Conservation (phyloP, 805 yeast species). For the Yarrowia porcina region DNA sequence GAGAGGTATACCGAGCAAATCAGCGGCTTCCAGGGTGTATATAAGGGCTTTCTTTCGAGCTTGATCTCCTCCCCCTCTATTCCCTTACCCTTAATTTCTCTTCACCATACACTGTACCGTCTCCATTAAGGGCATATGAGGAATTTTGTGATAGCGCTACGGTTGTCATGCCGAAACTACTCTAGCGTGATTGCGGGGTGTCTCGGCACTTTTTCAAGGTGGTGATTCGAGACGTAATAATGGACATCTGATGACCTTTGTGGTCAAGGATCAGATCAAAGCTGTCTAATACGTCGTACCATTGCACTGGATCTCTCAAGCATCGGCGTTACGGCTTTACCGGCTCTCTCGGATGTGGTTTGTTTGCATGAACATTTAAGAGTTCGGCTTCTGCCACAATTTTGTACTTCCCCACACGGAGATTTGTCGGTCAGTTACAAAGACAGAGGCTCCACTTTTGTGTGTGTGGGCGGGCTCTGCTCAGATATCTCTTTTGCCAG, state of each 20-base stretch:
- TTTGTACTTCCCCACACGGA: constrained; percentile 22
- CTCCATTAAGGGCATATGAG: constrained; percentile 12
- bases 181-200: constrained; percentile 17
- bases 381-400: constrained; percentile 17
- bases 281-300: no score
- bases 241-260: no score
- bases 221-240: no score
- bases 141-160: not conserved
- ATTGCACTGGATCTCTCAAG: no score
- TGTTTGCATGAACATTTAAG: constrained; percentile 9
- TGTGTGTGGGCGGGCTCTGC: not conserved
- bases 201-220: not conserved
- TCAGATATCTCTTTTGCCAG: not conserved
- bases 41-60: not conserved
- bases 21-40: not conserved
- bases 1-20: not conserved
- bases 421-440: constrained; percentile 16
- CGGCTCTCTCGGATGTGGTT: constrained; percentile 20
- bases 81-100: not conserved
- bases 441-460: not conserved
- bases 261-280: no score
- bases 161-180: constrained; percentile 7
- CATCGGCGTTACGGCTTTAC: constrained; percentile 19
- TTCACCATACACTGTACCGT: no score
- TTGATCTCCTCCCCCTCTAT: not conserved